phyloP scores from a whole-genome alignment of 768 basidiomycete species.

The Termitomyces titanicus region DNA sequence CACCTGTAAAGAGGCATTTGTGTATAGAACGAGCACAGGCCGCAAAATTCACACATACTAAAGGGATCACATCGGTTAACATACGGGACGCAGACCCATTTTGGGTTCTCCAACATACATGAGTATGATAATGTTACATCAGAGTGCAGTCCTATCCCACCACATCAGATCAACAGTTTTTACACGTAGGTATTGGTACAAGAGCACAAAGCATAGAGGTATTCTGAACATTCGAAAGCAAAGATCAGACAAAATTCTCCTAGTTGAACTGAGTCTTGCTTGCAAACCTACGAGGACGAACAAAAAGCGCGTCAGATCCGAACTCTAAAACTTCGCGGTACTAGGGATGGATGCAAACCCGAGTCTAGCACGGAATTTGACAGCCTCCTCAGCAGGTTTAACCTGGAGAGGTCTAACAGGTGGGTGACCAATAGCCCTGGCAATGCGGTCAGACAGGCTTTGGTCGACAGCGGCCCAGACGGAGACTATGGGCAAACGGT shows the following conservation, averaged over 20 bases:
- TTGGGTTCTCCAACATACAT: neutral
- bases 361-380: conserved; percentile 46
- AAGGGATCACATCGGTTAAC: no score
- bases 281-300: conserved; percentile 8
- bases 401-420: conserved; percentile 56
- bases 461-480: conserved; percentile 82
- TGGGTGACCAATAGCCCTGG: conserved; percentile 64
- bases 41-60: no score
- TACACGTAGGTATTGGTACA: conserved; percentile 2
- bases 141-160: neutral
- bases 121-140: neutral
- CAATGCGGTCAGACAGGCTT: conserved; percentile 70
- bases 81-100: no score
- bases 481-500: conserved; percentile 43
- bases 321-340: conserved; percentile 10
- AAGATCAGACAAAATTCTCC: neutral
- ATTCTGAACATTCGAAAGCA: neutral
- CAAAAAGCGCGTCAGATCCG: conserved; percentile 6
- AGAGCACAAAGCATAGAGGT: conserved; percentile 2
- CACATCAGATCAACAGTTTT: neutral
- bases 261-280: conserved; percentile 7
- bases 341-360: conserved; percentile 21
- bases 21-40: no score
- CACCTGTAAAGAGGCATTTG: no score
- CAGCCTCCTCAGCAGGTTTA: conserved; percentile 55